A percentile compares a stretch with the other conserved stretches of the same genome.
phyloP scores from a whole-genome alignment of 2,329 filamentous ascomycete species.

The Nigrospora oryzae region DNA sequence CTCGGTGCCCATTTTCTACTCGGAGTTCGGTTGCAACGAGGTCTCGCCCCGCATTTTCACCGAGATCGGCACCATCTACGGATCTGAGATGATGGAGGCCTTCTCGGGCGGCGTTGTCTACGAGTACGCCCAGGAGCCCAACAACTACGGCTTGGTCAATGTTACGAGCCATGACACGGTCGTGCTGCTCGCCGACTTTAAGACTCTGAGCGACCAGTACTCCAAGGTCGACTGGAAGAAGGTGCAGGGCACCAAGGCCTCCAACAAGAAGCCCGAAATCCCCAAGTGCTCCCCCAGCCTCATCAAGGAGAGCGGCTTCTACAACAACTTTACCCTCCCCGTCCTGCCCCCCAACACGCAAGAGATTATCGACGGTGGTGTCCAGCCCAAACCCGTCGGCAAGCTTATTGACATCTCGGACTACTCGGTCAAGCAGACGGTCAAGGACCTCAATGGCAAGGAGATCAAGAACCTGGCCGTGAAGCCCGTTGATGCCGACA shows the following conservation, averaged over 20 bases:
- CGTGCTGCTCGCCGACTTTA: conserved; percentile 55
- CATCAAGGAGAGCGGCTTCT: conserved; percentile 62
- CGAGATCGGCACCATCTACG: conserved; percentile 67
- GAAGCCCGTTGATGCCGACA: conserved; percentile 13
- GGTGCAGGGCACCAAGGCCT: conserved; percentile 55
- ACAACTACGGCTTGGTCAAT: conserved; percentile 57
- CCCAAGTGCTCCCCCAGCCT: conserved; percentile 58
- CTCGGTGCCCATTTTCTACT: conserved; percentile 72
- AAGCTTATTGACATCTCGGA: conserved; percentile 61
- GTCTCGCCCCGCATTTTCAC: conserved; percentile 65
- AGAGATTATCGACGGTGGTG: conserved; percentile 68
- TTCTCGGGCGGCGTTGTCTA: conserved; percentile 76
- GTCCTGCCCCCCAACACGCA: conserved; percentile 57
- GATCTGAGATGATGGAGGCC: conserved; percentile 56
- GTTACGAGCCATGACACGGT: conserved; percentile 47
- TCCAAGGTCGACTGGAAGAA: conserved; percentile 62
- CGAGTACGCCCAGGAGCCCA: conserved; percentile 67
- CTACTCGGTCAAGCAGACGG: conserved; percentile 44
- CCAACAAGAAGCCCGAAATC: conserved; percentile 39
- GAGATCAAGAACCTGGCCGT: conserved; percentile 37
- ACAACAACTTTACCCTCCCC: conserved; percentile 72
- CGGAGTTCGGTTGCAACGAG: conserved; percentile 72
- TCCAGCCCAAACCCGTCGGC: conserved; percentile 54
- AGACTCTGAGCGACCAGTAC: conserved; percentile 69
- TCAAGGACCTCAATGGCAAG: conserved; percentile 31